A percentile compares a stretch with the other conserved stretches of the same genome.
Evolutionary conservation across 2,329 filamentous ascomycete species (phyloP).

Genomic region (Arthrobotrys musiformis): DNA sequence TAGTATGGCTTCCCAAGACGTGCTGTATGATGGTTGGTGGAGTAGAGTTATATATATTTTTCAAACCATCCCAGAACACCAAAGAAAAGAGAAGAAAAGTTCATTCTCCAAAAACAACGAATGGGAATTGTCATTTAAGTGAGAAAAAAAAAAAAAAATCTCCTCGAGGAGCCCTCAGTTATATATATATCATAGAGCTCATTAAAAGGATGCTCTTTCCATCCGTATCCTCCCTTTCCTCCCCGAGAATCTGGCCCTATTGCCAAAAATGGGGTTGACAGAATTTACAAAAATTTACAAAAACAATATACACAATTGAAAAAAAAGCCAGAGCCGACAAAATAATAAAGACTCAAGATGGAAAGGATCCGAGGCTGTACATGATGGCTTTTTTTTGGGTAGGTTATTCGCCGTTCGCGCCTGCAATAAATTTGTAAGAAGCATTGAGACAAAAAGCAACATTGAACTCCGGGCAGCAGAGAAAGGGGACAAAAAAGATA

Average conservation of each 20-base stretch:
- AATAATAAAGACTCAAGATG: neutral
- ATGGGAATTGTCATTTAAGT: neutral
- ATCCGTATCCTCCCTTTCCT: neutral
- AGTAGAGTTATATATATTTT: conserved; percentile 51
- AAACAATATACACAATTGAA: neutral
- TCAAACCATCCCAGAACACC: neutral
- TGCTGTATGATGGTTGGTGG: conserved; percentile 14
- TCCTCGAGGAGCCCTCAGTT: neutral
- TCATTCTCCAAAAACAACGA: neutral
- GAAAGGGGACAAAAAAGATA: conserved; percentile 8
- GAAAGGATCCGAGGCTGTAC: conserved; percentile 17
- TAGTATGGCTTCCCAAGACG: neutral
- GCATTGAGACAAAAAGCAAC: neutral
- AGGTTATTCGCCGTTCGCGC: conserved; percentile 19
- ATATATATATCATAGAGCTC: neutral
- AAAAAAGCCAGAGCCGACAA: neutral
- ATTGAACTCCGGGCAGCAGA: conserved; percentile 9
- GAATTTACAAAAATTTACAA: conserved; percentile 7
- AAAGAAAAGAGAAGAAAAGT: neutral
- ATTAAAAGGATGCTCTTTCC: neutral
- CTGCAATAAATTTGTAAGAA: conserved; percentile 6
- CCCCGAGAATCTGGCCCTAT: neutral
- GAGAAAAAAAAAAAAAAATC: neutral
- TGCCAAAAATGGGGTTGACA: too few relatives aligned
- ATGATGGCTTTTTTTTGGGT: conserved; percentile 28